phyloP scores from a whole-genome alignment of 352 stramenopile species.

The Pythium vanterpoolii region DNA sequence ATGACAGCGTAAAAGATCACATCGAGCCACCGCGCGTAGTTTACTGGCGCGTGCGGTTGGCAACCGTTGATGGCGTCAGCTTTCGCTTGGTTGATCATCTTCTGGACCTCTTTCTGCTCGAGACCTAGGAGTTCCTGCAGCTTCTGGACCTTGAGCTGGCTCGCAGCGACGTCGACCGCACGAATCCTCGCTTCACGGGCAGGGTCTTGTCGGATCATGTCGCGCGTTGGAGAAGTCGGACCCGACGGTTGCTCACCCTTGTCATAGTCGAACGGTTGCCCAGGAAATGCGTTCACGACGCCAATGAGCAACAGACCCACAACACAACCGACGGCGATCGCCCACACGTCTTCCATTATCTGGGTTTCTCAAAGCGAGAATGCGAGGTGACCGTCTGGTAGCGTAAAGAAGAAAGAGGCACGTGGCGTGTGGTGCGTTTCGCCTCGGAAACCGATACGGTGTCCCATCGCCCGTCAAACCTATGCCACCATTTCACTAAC shows the following conservation, averaged over 20 bases:
- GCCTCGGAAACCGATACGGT: background rate
- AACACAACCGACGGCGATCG: conserved; percentile 35
- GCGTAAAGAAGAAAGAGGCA: background rate
- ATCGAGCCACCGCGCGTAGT: conserved; percentile 45
- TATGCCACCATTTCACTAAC: background rate
- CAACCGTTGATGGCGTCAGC: conserved; percentile 26
- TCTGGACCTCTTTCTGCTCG: conserved; percentile 39
- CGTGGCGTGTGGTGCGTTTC: background rate
- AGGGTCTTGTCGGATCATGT: background rate
- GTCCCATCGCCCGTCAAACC: background rate
- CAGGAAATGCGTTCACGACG: conserved; percentile 44
- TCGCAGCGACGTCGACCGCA: conserved; percentile 33
- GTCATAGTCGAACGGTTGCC: conserved; percentile 58
- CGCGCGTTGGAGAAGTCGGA: background rate
- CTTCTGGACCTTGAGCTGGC: conserved; percentile 45
- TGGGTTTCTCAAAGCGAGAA: background rate
- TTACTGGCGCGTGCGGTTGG: conserved; percentile 7
- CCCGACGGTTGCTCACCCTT: conserved; percentile 1
- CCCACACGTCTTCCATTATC: conserved; percentile 44
- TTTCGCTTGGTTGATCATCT: conserved; percentile 39
- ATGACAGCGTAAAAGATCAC: conserved; percentile 36
- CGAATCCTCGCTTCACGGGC: conserved; percentile 8
- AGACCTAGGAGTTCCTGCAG: conserved; percentile 54
- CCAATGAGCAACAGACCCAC: conserved; percentile 44
- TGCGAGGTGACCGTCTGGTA: background rate